Conservation (phyloP, 2,329 filamentous ascomycete species). For the Epichloe coenophiala region DNA sequence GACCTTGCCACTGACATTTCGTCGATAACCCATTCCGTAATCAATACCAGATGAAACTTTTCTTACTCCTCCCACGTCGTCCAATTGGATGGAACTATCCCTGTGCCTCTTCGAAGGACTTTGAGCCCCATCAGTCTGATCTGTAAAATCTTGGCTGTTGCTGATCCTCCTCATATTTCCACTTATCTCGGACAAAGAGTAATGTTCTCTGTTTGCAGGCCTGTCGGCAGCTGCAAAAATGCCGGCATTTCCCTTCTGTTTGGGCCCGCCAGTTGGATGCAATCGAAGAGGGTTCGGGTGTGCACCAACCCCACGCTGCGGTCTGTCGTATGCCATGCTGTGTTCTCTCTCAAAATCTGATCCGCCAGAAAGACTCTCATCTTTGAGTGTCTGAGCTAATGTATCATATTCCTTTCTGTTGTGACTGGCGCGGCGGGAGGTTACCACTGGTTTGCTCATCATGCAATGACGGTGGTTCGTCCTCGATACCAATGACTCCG, state of each 20-base stretch:
- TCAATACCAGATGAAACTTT: conserved; percentile 50
- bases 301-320: conserved; percentile 6
- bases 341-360: conserved; percentile 27
- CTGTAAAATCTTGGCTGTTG: conserved; percentile 28
- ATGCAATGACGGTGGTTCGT: conserved; percentile 37
- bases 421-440: conserved; percentile 18
- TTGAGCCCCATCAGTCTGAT: background rate
- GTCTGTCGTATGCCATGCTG: conserved; percentile 14
- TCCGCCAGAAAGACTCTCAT: conserved; percentile 24
- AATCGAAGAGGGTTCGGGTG: conserved; percentile 41
- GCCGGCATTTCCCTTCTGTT: background rate
- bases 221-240: background rate
- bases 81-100: conserved; percentile 36
- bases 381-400: conserved; percentile 30
- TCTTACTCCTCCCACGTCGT: conserved; percentile 31
- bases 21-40: conserved; percentile 28
- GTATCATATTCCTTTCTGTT: conserved; percentile 30
- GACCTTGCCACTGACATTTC: conserved; percentile 60
- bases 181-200: conserved; percentile 31
- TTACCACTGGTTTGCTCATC: background rate
- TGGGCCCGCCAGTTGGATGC: conserved; percentile 25
- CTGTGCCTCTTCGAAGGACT: conserved; percentile 10
- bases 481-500: conserved; percentile 39
- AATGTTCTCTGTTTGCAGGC: background rate
- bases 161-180: conserved; percentile 30